Evolutionary conservation across 129 eudicot species (phyloP).

Genomic region (Daucus carota): DNA sequence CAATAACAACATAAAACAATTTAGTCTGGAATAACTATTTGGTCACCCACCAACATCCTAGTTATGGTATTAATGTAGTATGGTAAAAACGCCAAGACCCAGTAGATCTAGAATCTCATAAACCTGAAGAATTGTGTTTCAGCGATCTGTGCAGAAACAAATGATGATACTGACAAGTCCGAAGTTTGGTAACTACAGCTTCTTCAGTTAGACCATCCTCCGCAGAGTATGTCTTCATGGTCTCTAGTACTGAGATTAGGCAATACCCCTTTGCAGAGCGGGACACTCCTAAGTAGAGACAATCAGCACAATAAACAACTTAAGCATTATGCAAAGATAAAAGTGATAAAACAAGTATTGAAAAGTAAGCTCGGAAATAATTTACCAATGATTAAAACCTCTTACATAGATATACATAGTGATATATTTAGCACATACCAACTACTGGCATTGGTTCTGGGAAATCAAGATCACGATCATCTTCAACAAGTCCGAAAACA

Average conservation of each 20-base stretch:
- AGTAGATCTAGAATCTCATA: not conserved
- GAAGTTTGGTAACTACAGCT: slow-evolving; percentile 88
- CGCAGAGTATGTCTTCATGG: slow-evolving; percentile 81
- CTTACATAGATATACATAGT: not conserved
- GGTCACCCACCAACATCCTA: not conserved
- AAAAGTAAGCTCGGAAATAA: not conserved
- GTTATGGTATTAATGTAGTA: not conserved
- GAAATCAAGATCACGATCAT: slow-evolving; percentile 77
- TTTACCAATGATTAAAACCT: slow-evolving; percentile 1
- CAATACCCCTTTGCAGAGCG: slow-evolving; percentile 96
- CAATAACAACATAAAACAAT: not conserved
- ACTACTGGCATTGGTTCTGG: slow-evolving; percentile 99
- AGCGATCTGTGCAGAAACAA: slow-evolving; percentile 75
- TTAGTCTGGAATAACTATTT: not conserved
- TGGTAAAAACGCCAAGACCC: not conserved
- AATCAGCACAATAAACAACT: not conserved
- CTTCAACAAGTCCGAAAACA: slow-evolving; percentile 91
- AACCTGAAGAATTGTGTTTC: slow-evolving; percentile 81
- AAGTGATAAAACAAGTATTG: not conserved
- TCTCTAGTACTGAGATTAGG: slow-evolving; percentile 70
- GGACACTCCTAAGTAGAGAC: slow-evolving; percentile 51
- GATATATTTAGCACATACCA: slow-evolving; percentile 42
- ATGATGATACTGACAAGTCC: slow-evolving; percentile 89
- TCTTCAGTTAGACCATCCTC: slow-evolving; percentile 95
- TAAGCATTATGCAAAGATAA: not conserved